phyloP scores from a whole-genome alignment of 495 filamentous ascomycete genomes.

The Neurospora sp. region DNA sequence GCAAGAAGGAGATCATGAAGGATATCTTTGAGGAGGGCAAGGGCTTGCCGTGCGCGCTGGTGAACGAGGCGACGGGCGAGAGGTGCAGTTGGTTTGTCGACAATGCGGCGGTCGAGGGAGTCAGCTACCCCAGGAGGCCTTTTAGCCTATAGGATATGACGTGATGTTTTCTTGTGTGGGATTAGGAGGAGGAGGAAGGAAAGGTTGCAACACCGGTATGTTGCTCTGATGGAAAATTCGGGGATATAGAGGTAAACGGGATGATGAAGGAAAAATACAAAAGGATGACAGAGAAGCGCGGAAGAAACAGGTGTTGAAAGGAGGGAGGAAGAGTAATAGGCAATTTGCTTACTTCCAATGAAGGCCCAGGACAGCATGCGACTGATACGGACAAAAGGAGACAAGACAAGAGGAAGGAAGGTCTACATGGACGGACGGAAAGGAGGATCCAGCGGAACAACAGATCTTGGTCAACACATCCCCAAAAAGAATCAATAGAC shows the following conservation, averaged over 20 bases:
- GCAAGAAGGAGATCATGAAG: conserved; percentile 86
- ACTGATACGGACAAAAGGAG: background rate
- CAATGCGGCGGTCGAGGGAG: conserved; percentile 66
- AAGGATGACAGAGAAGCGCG: background rate
- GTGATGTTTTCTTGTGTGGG: background rate
- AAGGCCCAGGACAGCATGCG: background rate
- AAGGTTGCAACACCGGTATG: background rate
- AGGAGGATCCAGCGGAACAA: background rate
- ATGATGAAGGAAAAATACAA: background rate
- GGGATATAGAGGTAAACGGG: background rate
- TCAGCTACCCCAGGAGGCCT: conserved; percentile 61
- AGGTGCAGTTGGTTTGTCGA: conserved; percentile 96
- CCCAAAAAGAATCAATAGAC: background rate
- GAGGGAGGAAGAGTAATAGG: background rate
- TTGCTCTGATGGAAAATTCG: background rate
- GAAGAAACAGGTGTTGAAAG: background rate
- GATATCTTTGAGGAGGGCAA: conserved; percentile 74
- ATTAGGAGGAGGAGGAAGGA: background rate
- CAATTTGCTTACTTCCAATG: background rate
- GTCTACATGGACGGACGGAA: background rate
- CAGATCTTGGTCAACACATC: background rate
- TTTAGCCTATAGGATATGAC: conserved; percentile 22
- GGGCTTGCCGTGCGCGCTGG: conserved; percentile 75
- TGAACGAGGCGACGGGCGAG: conserved; percentile 73
- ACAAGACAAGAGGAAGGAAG: background rate